Conservation (phyloP, 1,284 basidiomycete genomes). For the Irpex sp. region DNA sequence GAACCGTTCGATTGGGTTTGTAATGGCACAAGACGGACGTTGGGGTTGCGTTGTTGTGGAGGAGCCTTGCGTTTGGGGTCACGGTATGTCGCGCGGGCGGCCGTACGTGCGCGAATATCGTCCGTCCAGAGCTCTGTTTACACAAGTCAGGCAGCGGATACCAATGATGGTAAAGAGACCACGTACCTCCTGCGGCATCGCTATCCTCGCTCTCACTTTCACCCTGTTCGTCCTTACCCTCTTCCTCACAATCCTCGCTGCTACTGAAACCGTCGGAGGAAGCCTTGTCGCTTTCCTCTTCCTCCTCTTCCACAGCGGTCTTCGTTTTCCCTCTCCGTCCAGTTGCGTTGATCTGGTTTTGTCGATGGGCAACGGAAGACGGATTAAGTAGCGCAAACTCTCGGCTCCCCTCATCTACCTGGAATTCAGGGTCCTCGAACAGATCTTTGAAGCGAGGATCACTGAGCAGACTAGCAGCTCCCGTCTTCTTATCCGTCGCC, state of each 20-base stretch:
- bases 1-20: conserved; percentile 39
- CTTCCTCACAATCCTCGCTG: conserved; percentile 30
- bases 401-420: conserved; percentile 84
- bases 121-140: conserved; percentile 25
- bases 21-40: conserved; percentile 61
- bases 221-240: conserved; percentile 13
- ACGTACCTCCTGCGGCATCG: conserved; percentile 52
- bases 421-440: conserved; percentile 93
- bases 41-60: conserved; percentile 34
- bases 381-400: conserved; percentile 94
- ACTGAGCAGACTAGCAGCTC: conserved; percentile 53
- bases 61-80: conserved; percentile 11
- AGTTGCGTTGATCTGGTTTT: conserved; percentile 24
- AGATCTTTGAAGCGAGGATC: conserved; percentile 91
- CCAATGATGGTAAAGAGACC: conserved; percentile 15
- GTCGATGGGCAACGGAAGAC: conserved; percentile 59
- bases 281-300: conserved; percentile 81
- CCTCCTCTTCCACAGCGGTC: conserved; percentile 88
- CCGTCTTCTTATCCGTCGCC: conserved; percentile 25
- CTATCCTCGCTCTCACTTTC: conserved; percentile 32
- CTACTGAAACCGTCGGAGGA: conserved; percentile 62
- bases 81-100: conserved; percentile 16
- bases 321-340: conserved; percentile 37
- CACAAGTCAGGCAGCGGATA: not conserved
- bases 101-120: conserved; percentile 24